These are phyloP conservation scores for Dovyalis caffra DNA, from an alignment of 345 rosid species.

Conservation along the genomic window DNA sequence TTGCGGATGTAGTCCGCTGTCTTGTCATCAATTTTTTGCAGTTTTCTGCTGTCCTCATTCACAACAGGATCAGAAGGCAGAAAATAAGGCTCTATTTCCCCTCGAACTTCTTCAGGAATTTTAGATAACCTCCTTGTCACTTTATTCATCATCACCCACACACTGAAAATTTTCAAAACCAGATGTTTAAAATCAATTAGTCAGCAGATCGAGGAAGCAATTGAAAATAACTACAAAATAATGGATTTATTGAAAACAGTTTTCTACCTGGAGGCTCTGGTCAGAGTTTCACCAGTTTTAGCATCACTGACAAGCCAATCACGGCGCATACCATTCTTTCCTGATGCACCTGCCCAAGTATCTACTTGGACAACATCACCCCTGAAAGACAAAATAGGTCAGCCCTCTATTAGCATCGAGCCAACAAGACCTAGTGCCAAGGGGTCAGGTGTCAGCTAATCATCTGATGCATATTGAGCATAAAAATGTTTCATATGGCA, in stretches of 20 bases:
- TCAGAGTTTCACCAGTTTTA: conserved; percentile 72
- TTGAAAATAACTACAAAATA: neutral
- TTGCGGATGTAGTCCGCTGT: conserved; percentile 68
- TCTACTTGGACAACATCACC: conserved; percentile 90
- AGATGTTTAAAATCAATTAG: conserved; percentile 1
- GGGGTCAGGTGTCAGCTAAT: neutral
- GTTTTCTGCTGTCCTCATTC: conserved; percentile 80
- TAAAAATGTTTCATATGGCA: neutral
- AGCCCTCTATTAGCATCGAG: neutral
- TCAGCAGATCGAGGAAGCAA: neutral
- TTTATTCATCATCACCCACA: conserved; percentile 99
- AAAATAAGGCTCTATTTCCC: conserved; percentile 78
- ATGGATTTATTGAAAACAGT: neutral
- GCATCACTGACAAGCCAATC: conserved; percentile 84
- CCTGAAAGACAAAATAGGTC: conserved; percentile 43
- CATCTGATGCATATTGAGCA: neutral
- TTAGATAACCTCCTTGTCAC: conserved; percentile 85
- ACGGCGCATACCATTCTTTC: conserved; percentile 97
- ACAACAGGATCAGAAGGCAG: conserved; percentile 67
- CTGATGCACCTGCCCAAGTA: conserved; percentile 85
- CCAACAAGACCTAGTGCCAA: neutral
- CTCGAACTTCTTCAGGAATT: conserved; percentile 87
- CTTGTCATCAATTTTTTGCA: conserved; percentile 74
- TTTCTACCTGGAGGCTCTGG: conserved; percentile 83
- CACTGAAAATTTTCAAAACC: conserved; percentile 45